A percentile compares a stretch with the other conserved stretches of the same genome.
Conservation (phyloP, 345 rosid genomes). For the Brassica juncea region DNA sequence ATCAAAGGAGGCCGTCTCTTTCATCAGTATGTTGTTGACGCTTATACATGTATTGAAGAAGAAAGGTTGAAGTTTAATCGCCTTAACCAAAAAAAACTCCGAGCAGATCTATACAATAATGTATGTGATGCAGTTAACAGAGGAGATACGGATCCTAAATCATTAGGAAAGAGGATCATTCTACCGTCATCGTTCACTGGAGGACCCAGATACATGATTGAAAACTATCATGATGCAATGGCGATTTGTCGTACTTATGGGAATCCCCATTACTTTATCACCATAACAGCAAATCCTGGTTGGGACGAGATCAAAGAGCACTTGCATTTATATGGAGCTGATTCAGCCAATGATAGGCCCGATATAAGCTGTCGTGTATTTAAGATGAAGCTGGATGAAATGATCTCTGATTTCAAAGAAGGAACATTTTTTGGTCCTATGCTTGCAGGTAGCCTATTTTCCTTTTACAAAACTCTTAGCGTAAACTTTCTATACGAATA, state of each 20-base stretch:
- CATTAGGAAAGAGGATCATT: not conserved
- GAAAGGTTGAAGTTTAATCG: not conserved
- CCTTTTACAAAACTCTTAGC: not conserved
- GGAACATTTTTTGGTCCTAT: not conserved
- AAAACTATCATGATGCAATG: not conserved
- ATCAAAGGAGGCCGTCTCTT: not conserved
- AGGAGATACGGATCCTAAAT: not conserved
- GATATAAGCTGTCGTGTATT: not conserved
- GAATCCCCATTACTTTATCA: not conserved
- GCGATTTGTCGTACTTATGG: not conserved
- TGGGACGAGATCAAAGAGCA: not conserved
- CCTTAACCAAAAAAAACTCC: not conserved
- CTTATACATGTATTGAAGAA: not conserved
- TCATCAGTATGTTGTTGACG: not conserved
- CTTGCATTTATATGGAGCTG: not conserved
- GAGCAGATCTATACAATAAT: not conserved
- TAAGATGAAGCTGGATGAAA: not conserved
- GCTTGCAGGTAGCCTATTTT: not conserved
- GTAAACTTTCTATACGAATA: not conserved
- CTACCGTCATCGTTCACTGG: not conserved
- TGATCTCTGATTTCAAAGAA: not conserved
- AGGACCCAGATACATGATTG: not conserved
- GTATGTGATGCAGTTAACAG: not conserved
- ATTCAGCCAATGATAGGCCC: not conserved
- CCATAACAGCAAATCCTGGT: not conserved